Conservation (phyloP, 192 early-diverging fungal genomes). For the Coemansia sp. region DNA sequence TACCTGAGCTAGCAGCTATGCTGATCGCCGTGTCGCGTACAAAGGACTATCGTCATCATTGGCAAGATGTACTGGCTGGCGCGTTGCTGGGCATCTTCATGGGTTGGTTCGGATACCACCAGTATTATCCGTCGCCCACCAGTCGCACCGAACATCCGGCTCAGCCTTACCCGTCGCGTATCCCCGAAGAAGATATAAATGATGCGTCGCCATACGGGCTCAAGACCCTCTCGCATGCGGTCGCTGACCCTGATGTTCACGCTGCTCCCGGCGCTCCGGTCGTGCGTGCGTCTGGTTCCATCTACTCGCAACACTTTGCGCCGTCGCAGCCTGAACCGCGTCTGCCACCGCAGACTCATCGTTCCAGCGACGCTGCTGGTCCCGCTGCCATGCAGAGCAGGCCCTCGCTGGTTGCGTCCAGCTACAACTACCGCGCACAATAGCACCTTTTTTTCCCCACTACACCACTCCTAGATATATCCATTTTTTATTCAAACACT, state of each 20-base stretch:
- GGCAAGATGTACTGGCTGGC: conserved; percentile 73
- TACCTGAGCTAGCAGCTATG: conserved; percentile 62
- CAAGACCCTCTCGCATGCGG: conserved; percentile 13
- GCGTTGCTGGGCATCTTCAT: conserved; percentile 59
- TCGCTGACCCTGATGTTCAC: background rate
- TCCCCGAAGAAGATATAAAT: conserved; percentile 22
- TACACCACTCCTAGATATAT: background rate
- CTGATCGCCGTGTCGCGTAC: conserved; percentile 67
- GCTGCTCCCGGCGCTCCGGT: conserved; percentile 4
- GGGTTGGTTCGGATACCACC: conserved; percentile 66
- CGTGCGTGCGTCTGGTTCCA: conserved; percentile 10
- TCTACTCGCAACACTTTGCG: conserved; percentile 23
- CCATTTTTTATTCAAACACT: background rate
- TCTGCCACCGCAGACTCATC: background rate
- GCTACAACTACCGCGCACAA: background rate
- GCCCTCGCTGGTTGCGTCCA: conserved; percentile 15
- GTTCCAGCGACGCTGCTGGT: background rate
- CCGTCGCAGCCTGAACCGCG: conserved; percentile 12
- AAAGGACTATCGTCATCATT: conserved; percentile 77
- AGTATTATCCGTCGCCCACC: conserved; percentile 63
- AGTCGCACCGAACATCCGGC: conserved; percentile 16
- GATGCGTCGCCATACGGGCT: conserved; percentile 9
- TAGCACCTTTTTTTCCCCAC: background rate
- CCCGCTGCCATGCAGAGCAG: conserved; percentile 11
- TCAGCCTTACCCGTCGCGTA: conserved; percentile 46